Evolutionary conservation across 192 early-diverging fungal species (phyloP), one percentile per base, ranked within the genome.

Genomic region (Phycomyces nitens): DNA sequence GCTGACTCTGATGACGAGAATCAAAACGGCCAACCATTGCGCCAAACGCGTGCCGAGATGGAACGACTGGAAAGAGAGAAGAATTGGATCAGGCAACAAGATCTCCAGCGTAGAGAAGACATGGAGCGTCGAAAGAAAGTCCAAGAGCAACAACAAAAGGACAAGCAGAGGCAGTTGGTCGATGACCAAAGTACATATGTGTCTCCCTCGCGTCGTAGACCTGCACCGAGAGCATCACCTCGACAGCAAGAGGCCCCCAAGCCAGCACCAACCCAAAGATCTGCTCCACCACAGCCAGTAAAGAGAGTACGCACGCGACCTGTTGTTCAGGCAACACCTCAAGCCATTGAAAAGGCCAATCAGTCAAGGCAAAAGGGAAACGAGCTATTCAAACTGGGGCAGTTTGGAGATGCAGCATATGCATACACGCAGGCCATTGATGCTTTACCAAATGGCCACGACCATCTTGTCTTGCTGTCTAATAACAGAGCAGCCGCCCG

Each of bases 401-500:
- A 97, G 73, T 97, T 88, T 77, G 88, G 80, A 50, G 88, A 89
- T 10, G 93, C 95, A 0, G 87, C 88, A 41, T 67, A 68, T 6
- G 74, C 73, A 16, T 99, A 99, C 72, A 80, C 82, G 3, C 57
- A 61, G 11, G 88, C 92, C 0, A 82, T 97, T 5, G 58, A 72
- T 29, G 58, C 70, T 3, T 76, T 97, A 1, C 86, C 93, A 0
- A 26, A 61, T 12, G 55, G 65, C 7, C 94, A 98, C 62, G 62
- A 83, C 8, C 57, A 84, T 6, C 68, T 86, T 21, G 78, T 90
- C 11, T 53, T 89, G 9, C 71, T 94, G 16, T 84, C 79, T 76
- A 94, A 93, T 77, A 97, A 97, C 76, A 86, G 93, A 18, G 93
- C 95, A 0, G 83, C 89, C 0, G 80, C 90, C 1, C 73, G 84